These are phyloP conservation scores for Coemansia reversa DNA, from an alignment of 192 early-diverging fungal species.

Conservation along the genomic window DNA sequence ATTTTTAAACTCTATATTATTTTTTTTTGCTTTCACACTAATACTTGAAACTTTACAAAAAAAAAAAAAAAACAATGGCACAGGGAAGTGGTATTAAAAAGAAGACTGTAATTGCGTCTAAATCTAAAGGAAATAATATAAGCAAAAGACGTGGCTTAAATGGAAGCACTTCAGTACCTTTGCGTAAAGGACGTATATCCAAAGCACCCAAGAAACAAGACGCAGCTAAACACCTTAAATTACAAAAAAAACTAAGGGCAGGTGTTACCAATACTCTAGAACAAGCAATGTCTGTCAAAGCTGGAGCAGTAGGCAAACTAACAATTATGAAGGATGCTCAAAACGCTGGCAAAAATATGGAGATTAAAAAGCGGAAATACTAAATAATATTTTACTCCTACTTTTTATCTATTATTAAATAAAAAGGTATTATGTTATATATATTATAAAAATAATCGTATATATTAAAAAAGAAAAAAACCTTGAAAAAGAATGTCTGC, in stretches of 20 bases:
- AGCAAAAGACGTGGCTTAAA: conserved; percentile 2
- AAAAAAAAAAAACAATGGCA: conserved; percentile 31
- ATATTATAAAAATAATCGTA: too few species aligned
- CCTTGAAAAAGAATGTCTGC: too few species aligned
- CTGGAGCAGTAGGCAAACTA: conserved; percentile 66
- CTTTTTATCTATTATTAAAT: too few species aligned
- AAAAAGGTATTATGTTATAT: too few species aligned
- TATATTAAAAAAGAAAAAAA: background rate
- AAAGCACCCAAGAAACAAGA: conserved; percentile 42
- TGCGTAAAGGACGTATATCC: conserved; percentile 39
- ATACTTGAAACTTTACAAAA: conserved; percentile 4
- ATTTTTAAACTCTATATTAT: too few species aligned
- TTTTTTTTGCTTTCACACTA: background rate
- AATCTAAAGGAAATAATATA: conserved; percentile 1
- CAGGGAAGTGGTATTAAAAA: conserved; percentile 42
- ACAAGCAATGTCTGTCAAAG: conserved; percentile 65
- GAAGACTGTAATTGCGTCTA: conserved; percentile 33
- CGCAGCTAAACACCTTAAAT: conserved; percentile 28
- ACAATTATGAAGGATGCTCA: conserved; percentile 66
- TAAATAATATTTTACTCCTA: too few species aligned
- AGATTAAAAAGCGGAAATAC: conserved; percentile 51
- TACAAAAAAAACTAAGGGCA: conserved; percentile 46
- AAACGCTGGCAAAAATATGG: conserved; percentile 54
- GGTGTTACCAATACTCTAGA: conserved; percentile 42
- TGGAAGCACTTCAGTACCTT: background rate